Evolutionary conservation across 2,329 filamentous ascomycete species (phyloP).

Genomic region (Fusarium dimerum): DNA sequence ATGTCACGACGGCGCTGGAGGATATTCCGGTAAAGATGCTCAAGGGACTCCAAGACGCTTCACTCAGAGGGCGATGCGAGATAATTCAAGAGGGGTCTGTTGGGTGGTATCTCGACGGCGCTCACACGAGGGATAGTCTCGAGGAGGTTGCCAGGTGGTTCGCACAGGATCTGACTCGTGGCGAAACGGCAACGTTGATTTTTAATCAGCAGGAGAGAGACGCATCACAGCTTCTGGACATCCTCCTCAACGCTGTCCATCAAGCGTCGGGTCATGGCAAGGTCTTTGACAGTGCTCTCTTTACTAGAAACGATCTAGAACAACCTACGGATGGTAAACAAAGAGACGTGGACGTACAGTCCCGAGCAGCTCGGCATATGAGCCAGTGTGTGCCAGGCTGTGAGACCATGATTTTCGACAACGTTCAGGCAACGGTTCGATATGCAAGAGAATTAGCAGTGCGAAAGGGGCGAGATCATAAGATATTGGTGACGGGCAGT

Average conservation of each 20-base stretch:
- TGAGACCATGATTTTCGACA: constrained; percentile 57
- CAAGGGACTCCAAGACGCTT: constrained; percentile 65
- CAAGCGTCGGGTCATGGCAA: constrained; percentile 36
- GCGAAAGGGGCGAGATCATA: constrained; percentile 44
- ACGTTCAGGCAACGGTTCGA: constrained; percentile 69
- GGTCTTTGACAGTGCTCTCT: constrained; percentile 72
- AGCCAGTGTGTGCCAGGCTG: constrained; percentile 50
- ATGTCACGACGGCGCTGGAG: constrained; percentile 22
- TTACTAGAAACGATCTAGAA: constrained; percentile 70
- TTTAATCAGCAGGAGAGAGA: constrained; percentile 95
- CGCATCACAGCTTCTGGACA: constrained; percentile 63
- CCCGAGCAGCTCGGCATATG: constrained; percentile 64
- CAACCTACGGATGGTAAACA: constrained; percentile 34
- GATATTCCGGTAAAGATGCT: constrained; percentile 50
- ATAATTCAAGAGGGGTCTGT: constrained; percentile 54
- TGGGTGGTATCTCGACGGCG: constrained; percentile 83
- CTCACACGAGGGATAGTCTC: constrained; percentile 84
- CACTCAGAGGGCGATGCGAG: constrained; percentile 78
- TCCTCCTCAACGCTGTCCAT: constrained; percentile 59
- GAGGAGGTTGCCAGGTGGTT: constrained; percentile 79
- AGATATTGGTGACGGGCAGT: constrained; percentile 78
- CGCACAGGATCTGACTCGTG: constrained; percentile 44
- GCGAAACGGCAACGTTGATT: constrained; percentile 58
- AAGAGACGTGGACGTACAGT: constrained; percentile 62
- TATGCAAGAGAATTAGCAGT: constrained; percentile 48